Conservation (phyloP, 352 stramenopile genomes). For the Phytophthora hibernalis region DNA sequence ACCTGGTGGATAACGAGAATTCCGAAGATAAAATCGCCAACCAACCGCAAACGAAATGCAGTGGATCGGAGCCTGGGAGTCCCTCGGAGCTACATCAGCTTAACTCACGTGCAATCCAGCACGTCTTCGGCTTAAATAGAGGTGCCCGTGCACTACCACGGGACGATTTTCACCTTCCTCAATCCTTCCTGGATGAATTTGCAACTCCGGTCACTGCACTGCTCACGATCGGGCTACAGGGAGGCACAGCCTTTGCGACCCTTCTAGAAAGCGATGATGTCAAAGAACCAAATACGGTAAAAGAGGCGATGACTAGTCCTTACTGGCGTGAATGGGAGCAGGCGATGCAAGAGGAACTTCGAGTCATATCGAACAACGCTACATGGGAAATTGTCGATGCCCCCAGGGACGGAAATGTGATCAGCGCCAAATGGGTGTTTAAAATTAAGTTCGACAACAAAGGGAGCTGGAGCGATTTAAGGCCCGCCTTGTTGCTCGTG, state of each 20-base stretch:
- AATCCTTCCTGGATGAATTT: slow-evolving; percentile 9
- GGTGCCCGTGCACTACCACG: neutral
- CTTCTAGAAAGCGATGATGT: neutral
- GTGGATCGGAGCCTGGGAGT: neutral
- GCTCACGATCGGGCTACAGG: neutral
- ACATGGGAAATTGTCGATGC: neutral
- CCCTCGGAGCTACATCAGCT: neutral
- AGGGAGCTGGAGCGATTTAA: slow-evolving; percentile 12
- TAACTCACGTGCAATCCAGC: neutral
- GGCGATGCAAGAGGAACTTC: slow-evolving; percentile 1
- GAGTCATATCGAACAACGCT: neutral
- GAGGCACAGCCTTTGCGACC: neutral
- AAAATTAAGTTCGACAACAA: neutral
- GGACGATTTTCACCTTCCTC: neutral
- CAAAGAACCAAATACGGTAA: neutral
- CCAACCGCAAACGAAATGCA: neutral
- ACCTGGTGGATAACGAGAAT: no score
- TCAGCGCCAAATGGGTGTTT: slow-evolving; percentile 3
- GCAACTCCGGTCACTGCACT: neutral
- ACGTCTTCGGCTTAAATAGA: slow-evolving; percentile 3
- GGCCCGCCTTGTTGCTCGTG: slow-evolving; percentile 5
- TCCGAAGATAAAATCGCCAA: neutral
- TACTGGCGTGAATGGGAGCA: neutral
- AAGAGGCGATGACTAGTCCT: neutral
- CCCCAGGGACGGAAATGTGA: neutral